phyloP scores from a whole-genome alignment of 306 rosid genomes.

The Parietaria judaica region DNA sequence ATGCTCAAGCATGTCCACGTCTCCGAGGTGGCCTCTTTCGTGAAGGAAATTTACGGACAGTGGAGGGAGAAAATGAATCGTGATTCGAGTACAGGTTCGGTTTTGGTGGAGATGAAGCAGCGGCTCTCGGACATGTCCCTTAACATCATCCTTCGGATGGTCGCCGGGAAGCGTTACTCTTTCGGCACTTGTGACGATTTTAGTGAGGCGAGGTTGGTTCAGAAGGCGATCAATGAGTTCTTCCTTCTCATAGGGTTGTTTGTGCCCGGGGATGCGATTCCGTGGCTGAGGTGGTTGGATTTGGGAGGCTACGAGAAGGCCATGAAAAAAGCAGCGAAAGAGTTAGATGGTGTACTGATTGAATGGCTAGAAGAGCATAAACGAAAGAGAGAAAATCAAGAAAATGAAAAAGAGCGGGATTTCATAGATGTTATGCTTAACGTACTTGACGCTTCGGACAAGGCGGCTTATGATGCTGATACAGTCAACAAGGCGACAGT shows the following conservation, averaged over 20 bases:
- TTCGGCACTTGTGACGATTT: not conserved
- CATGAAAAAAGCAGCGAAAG: constrained; percentile 26
- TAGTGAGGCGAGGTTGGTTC: constrained; percentile 7
- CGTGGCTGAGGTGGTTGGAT: constrained; percentile 34
- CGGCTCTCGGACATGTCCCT: constrained; percentile 34
- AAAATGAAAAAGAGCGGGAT: constrained; percentile 16
- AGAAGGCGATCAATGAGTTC: constrained; percentile 17
- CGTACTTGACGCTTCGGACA: constrained; percentile 1
- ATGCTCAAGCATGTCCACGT: constrained; percentile 19
- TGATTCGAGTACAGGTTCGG: not conserved
- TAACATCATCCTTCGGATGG: constrained; percentile 28
- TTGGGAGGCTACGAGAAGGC: constrained; percentile 31
- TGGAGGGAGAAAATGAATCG: constrained; percentile 15
- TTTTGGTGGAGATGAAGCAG: constrained; percentile 28
- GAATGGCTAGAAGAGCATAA: constrained; percentile 27
- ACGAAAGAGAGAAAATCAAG: constrained; percentile 7
- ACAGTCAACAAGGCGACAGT: constrained; percentile 28
- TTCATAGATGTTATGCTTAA: constrained; percentile 40
- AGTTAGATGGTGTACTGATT: constrained; percentile 13
- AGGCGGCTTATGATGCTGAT: constrained; percentile 25
- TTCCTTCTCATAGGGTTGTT: constrained; percentile 16
- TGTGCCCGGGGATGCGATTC: constrained; percentile 33
- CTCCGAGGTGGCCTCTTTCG: constrained; percentile 16
- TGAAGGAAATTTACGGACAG: constrained; percentile 20
- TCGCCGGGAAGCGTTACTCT: constrained; percentile 28